Conservation (phyloP, 2,329 filamentous ascomycete species). For the Mycogone perniciosa region DNA sequence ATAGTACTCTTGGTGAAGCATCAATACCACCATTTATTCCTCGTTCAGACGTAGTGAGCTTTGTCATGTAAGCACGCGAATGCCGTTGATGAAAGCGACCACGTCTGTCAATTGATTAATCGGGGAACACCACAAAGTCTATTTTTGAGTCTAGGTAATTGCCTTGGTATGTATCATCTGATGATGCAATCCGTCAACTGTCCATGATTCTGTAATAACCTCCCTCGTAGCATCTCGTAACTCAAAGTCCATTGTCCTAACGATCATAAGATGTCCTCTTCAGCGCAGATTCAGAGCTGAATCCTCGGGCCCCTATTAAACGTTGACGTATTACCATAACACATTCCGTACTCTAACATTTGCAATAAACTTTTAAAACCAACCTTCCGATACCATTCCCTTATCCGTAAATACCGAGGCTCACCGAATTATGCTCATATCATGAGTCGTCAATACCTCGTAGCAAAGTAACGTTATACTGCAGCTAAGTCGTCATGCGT, state of each 20-base stretch:
- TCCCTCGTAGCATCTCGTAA: too few relatives aligned
- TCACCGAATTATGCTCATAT: slow-evolving; percentile 9
- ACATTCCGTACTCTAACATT: slow-evolving; percentile 17
- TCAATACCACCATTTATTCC: too few relatives aligned
- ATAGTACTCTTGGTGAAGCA: neutral
- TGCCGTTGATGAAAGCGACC: too few relatives aligned
- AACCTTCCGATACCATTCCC: slow-evolving; percentile 2
- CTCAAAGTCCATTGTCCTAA: neutral
- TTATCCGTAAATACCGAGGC: slow-evolving; percentile 4
- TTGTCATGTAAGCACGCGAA: too few relatives aligned
- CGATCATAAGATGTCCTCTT: neutral
- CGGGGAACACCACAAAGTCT: too few relatives aligned
- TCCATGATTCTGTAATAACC: too few relatives aligned
- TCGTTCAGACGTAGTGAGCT: too few relatives aligned
- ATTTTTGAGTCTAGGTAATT: too few relatives aligned
- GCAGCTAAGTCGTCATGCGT: slow-evolving; percentile 11
- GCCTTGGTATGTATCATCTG: too few relatives aligned
- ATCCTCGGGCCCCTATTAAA: neutral
- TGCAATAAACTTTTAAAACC: slow-evolving; percentile 6
- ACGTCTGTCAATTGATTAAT: too few relatives aligned
- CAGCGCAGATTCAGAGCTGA: too few relatives aligned
- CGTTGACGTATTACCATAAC: slow-evolving; percentile 19
- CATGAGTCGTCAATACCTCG: slow-evolving; percentile 11
- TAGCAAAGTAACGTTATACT: slow-evolving; percentile 18
- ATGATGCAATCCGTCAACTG: too few relatives aligned